Evolutionary conservation across 2,329 filamentous ascomycete genomes (phyloP).

Genomic region (Diaporthe destruens): DNA sequence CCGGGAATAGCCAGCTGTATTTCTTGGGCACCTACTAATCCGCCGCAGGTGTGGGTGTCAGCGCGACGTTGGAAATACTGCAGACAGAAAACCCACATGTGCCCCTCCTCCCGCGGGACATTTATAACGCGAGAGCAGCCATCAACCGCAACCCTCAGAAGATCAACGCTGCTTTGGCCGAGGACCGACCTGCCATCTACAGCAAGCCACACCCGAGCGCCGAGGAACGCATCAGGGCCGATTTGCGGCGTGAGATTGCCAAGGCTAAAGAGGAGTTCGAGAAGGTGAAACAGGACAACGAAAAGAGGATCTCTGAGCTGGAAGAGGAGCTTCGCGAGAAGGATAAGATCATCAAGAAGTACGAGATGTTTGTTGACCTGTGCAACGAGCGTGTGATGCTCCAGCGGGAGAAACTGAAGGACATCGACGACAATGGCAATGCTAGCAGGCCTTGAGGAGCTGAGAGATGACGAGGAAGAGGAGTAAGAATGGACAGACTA

Average conservation of each 20-base stretch:
- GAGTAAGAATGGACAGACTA: background rate
- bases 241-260: constrained; percentile 71
- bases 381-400: constrained; percentile 76
- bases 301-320: constrained; percentile 70
- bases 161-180: constrained; percentile 69
- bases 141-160: constrained; percentile 76
- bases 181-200: constrained; percentile 73
- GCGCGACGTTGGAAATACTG: constrained; percentile 74
- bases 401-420: constrained; percentile 66
- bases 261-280: constrained; percentile 69
- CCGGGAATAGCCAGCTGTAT: background rate
- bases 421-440: constrained; percentile 45
- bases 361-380: constrained; percentile 78
- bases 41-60: constrained; percentile 70
- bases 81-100: constrained; percentile 74
- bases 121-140: constrained; percentile 76
- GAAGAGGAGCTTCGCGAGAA: constrained; percentile 73
- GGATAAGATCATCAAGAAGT: constrained; percentile 71
- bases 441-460: constrained; percentile 29
- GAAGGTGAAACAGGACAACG: constrained; percentile 66
- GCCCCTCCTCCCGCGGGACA: constrained; percentile 73
- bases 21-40: constrained; percentile 48
- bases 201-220: constrained; percentile 74
- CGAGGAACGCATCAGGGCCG: constrained; percentile 73
- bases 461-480: background rate